Percentiles rank a stretch among this genome's conserved stretches.
Evolutionary conservation across 1,284 basidiomycete species (phyloP).

Genomic region (Ganoderma sp.): DNA sequence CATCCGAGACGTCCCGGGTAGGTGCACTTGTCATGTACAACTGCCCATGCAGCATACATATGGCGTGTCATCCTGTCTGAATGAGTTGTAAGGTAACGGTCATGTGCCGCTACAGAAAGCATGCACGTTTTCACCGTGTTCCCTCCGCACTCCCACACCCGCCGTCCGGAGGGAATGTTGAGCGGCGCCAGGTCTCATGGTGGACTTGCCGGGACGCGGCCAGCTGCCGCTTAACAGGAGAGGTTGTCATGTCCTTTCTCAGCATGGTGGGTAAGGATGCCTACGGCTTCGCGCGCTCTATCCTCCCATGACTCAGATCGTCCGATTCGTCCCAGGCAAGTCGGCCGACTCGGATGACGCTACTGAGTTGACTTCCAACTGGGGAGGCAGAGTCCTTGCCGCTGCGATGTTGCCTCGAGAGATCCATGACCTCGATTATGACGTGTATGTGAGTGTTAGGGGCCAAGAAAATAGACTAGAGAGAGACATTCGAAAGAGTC

Average conservation of each 20-base stretch:
- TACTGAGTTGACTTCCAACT: neutral
- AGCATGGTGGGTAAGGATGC: slow-evolving; percentile 3
- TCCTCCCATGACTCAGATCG: neutral
- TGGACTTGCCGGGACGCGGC: neutral
- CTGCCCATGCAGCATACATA: neutral
- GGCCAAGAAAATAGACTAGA: neutral
- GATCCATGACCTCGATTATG: neutral
- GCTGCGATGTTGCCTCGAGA: neutral
- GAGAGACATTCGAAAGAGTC: neutral
- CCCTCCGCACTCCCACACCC: slow-evolving; percentile 14
- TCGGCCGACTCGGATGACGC: slow-evolving; percentile 2
- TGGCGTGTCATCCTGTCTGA: neutral
- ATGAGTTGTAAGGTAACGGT: neutral
- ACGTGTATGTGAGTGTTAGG: neutral
- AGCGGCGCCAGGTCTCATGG: slow-evolving; percentile 2
- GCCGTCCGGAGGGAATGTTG: slow-evolving; percentile 10
- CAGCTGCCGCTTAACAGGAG: neutral
- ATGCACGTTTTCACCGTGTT: slow-evolving; percentile 8
- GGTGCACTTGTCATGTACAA: neutral
- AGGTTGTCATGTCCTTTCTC: slow-evolving; percentile 10
- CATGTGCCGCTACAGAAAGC: neutral
- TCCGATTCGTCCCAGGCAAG: neutral
- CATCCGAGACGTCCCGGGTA: neutral
- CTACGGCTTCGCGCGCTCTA: neutral
- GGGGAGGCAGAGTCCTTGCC: neutral